Percentiles rank a stretch among this genome's conserved stretches.
phyloP scores from a whole-genome alignment of 306 rosid species.

The Quillaja saponaria region DNA sequence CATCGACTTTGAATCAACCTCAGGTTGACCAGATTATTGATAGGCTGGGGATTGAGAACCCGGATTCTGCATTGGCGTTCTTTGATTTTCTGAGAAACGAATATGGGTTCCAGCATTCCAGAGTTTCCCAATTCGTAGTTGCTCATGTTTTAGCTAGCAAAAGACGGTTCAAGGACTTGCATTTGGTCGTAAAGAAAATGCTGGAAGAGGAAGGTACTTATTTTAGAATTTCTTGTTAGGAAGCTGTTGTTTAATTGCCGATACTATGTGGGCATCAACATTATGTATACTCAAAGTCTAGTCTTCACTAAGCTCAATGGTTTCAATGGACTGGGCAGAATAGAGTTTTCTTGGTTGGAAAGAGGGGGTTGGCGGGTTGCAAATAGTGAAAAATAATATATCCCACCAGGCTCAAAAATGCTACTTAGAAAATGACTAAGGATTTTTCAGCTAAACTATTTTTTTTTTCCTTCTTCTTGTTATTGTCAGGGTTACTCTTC shows the following conservation, averaged over 20 bases:
- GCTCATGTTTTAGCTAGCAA: conserved; percentile 43
- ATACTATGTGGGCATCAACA: background rate
- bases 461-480: background rate
- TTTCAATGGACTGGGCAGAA: background rate
- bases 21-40: conserved; percentile 41
- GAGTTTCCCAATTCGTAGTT: conserved; percentile 25
- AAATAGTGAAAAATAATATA: no score
- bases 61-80: conserved; percentile 44
- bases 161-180: conserved; percentile 40
- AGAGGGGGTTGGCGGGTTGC: no score
- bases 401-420: no score
- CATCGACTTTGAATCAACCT: conserved; percentile 33
- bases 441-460: background rate
- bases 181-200: conserved; percentile 36
- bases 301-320: no score
- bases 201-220: conserved; percentile 46
- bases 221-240: background rate
- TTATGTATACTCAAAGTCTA: no score
- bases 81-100: conserved; percentile 39
- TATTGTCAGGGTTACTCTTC: background rate
- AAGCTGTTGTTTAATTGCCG: background rate
- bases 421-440: background rate
- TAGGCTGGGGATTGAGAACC: conserved; percentile 34
- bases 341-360: no score
- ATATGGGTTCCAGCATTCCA: conserved; percentile 44